Conservation (phyloP, 2,329 filamentous ascomycete species). For the Stachybotrys chlorohalonatus region DNA sequence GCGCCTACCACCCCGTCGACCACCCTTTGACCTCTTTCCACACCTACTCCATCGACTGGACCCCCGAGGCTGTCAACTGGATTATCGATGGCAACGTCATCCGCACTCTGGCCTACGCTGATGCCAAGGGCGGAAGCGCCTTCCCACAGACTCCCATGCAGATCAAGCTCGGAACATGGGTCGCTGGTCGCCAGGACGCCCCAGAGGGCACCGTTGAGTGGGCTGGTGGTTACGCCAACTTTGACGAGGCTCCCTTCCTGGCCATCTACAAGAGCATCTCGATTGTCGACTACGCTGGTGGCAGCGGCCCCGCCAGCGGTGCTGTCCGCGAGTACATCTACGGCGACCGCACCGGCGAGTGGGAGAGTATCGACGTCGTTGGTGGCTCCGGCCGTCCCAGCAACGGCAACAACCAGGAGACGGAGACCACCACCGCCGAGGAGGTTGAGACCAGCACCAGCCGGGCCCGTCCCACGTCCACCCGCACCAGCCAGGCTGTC, state of each 20-base stretch:
- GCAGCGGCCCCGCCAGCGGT: conserved; percentile 24
- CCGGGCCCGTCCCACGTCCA: not conserved
- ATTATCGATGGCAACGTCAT: conserved; percentile 51
- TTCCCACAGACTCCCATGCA: conserved; percentile 70
- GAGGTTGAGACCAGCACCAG: conserved; percentile 1
- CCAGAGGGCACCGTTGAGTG: conserved; percentile 61
- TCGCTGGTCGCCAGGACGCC: conserved; percentile 48
- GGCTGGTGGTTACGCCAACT: conserved; percentile 53
- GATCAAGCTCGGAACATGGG: conserved; percentile 61
- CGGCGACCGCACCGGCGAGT: conserved; percentile 37
- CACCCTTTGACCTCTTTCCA: conserved; percentile 49
- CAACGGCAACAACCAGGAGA: conserved; percentile 8
- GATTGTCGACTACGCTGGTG: conserved; percentile 46
- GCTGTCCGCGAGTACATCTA: conserved; percentile 44
- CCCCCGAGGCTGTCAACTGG: conserved; percentile 53
- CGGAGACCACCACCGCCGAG: conserved; percentile 7
- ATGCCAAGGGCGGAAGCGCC: conserved; percentile 47
- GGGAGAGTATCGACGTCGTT: conserved; percentile 41
- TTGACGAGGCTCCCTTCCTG: conserved; percentile 40
- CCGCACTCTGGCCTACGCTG: conserved; percentile 50
- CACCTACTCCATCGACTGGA: conserved; percentile 64
- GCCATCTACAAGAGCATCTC: conserved; percentile 49
- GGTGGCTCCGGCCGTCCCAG: conserved; percentile 21
- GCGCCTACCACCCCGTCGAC: conserved; percentile 49
- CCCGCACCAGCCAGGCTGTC: conserved; percentile 1